Percentiles rank a stretch among this genome's conserved stretches.
These are phyloP conservation scores for Leccinellum rugosiceps DNA, from an alignment of 768 basidiomycete species.

Conservation along the genomic window DNA sequence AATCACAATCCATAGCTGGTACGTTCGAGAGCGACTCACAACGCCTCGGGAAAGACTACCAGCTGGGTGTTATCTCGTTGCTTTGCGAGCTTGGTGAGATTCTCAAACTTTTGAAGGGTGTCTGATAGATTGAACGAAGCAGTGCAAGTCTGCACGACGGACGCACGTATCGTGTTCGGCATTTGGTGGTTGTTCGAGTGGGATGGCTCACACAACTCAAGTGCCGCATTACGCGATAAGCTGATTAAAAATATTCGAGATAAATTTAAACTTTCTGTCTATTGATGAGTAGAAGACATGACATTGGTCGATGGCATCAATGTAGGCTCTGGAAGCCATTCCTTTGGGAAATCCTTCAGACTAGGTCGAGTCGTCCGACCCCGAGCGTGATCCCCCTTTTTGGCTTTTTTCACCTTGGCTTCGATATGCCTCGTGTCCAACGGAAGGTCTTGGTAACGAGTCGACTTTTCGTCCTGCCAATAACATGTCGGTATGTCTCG, in stretches of 20 bases:
- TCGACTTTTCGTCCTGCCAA: constrained; percentile 34
- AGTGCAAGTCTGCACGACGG: constrained; percentile 52
- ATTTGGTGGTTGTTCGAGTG: constrained; percentile 6
- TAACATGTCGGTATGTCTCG: constrained; percentile 13
- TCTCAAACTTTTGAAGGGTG: constrained; percentile 50
- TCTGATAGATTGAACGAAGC: constrained; percentile 42
- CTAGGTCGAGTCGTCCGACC: constrained; percentile 58
- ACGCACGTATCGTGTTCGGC: constrained; percentile 41
- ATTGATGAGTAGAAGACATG: constrained; percentile 7
- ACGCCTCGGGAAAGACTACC: constrained; percentile 57
- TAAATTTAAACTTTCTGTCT: constrained; percentile 2
- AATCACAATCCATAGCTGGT: not conserved
- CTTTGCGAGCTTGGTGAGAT: constrained; percentile 42
- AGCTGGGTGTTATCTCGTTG: constrained; percentile 46
- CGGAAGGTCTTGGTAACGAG: constrained; percentile 59
- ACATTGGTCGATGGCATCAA: constrained; percentile 3
- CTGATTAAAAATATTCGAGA: not conserved
- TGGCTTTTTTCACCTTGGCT: constrained; percentile 68
- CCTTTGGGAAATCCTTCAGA: constrained; percentile 76
- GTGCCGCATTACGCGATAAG: constrained; percentile 4
- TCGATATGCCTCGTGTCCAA: constrained; percentile 80
- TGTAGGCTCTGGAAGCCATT: constrained; percentile 63
- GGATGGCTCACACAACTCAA: not conserved
- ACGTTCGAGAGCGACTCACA: constrained; percentile 34
- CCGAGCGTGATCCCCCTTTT: constrained; percentile 65